Base-by-base conservation (phyloP, 1,284 basidiomycete species). In the Microstroma glucosiphilum region DNA sequence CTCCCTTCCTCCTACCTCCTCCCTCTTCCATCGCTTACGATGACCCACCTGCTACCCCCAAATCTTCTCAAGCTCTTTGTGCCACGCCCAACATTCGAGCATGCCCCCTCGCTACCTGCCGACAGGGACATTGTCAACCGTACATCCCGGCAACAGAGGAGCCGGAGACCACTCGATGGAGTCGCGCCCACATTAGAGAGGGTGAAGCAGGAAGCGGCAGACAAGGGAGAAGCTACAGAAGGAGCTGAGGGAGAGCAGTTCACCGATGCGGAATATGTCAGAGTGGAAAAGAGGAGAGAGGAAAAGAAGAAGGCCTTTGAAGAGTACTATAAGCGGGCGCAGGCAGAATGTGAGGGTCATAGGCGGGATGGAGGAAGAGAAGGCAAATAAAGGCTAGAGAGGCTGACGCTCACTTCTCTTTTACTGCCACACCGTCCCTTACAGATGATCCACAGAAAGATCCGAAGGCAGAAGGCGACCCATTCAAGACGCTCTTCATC, bases 401-500 rank as follows among this genome's bases (percentile, higher is more conserved):
- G 30, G 8, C n/a, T 58, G 43, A 43, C 21, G 26, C 17, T 48
- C 43, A 37, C 12, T 17, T 2, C 30, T 17, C 51, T 42, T n/a
- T 46, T 41, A 21, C 19, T 26, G 1, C 15, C 40, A 23, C 13
- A 51, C 13, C 56, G 43, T 19, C 13, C 58, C 40, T n/a, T 17
- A 3, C 77, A 92, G 92, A 93, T 81, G 90, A 92, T 78, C 94
- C 94, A 11, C 83, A 88, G 41, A 88, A 92, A 56, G 93, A 99
- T 74, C 67, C 88, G n/a, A 86, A 96, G 77, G 93, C 92, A n/a
- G 84, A 88, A 40, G 93, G 96, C 1, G 96, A 99, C 77, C 94
- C 96, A 3, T 99, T 97, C 83, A 97, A 97, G 80, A 98, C 96
- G 0, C 83, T 99, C 11, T 99, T 99, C 81, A 91, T 98, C 65